phyloP scores from a whole-genome alignment of 2,329 filamentous ascomycete genomes.

The Talaromyces sp. region DNA sequence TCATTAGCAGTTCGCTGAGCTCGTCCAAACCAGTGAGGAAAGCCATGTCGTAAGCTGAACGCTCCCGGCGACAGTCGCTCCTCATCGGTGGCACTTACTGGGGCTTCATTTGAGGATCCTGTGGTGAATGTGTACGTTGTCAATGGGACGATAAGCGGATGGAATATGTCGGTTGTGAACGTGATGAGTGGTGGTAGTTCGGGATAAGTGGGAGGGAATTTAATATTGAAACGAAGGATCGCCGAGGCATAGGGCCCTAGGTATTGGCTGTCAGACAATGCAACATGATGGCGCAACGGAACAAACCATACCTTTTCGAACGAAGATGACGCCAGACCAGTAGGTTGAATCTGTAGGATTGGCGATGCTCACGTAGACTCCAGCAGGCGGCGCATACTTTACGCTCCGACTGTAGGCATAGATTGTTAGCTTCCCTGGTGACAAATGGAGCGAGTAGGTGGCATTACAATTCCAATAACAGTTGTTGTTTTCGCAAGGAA shows the following conservation, averaged over 20 bases:
- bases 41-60: slow-evolving; percentile 86
- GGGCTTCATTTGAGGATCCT: slow-evolving; percentile 68
- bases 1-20: slow-evolving; percentile 43
- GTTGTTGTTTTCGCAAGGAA: slow-evolving; percentile 67
- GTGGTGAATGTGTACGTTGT: slow-evolving; percentile 94
- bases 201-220: slow-evolving; percentile 79
- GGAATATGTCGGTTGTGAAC: slow-evolving; percentile 90
- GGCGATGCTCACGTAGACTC: slow-evolving; percentile 80
- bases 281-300: neutral
- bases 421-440: neutral
- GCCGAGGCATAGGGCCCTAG: slow-evolving; percentile 84
- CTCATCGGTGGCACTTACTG: slow-evolving; percentile 77
- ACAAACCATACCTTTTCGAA: slow-evolving; percentile 66
- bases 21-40: slow-evolving; percentile 81
- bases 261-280: slow-evolving; percentile 5
- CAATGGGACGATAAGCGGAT: slow-evolving; percentile 84
- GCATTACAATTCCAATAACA: slow-evolving; percentile 78
- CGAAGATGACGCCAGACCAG: slow-evolving; percentile 90
- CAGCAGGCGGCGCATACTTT: slow-evolving; percentile 76
- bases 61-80: slow-evolving; percentile 81
- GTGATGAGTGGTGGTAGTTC: slow-evolving; percentile 75
- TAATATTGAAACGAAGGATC: slow-evolving; percentile 83
- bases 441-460: neutral
- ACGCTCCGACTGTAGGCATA: slow-evolving; percentile 77
- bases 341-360: slow-evolving; percentile 74